Conservation (phyloP, 768 basidiomycete species). For the Pisolithus orientalis region DNA sequence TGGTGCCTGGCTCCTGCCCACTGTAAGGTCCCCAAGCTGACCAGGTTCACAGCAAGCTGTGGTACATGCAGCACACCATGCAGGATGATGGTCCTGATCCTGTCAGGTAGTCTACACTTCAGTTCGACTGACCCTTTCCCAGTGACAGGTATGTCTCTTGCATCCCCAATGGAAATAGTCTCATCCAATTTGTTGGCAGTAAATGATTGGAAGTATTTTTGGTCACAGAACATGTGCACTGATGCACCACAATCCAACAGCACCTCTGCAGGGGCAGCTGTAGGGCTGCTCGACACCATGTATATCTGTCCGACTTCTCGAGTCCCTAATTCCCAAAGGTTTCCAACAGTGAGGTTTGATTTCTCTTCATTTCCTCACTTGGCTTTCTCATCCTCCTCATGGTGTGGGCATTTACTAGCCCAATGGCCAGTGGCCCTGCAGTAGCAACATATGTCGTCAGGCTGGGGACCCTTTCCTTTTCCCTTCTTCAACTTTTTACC, state of each 20-base stretch:
- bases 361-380: background rate
- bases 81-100: constrained; percentile 4
- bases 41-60: constrained; percentile 8
- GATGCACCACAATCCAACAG: background rate
- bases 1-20: constrained; percentile 2
- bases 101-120: constrained; percentile 5
- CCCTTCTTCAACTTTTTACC: background rate
- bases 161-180: constrained; percentile 14
- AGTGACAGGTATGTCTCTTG: constrained; percentile 1
- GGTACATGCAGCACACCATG: constrained; percentile 11
- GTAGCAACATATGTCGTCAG: background rate
- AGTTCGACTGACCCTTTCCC: constrained; percentile 14
- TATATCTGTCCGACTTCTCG: background rate
- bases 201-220: constrained; percentile 9
- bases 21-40: constrained; percentile 13
- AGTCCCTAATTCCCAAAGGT: background rate
- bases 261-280: background rate
- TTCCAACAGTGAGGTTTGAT: background rate
- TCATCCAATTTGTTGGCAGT: background rate
- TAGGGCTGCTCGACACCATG: background rate
- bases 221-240: constrained; percentile 27
- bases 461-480: background rate
- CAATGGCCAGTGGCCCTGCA: constrained; percentile 12
- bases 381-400: constrained; percentile 2
- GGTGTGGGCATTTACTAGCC: constrained; percentile 9